Evolutionary conservation across 1,139 yeast genomes (phyloP).

Genomic region (Hyphopichia wangnamkhiaoensis): DNA sequence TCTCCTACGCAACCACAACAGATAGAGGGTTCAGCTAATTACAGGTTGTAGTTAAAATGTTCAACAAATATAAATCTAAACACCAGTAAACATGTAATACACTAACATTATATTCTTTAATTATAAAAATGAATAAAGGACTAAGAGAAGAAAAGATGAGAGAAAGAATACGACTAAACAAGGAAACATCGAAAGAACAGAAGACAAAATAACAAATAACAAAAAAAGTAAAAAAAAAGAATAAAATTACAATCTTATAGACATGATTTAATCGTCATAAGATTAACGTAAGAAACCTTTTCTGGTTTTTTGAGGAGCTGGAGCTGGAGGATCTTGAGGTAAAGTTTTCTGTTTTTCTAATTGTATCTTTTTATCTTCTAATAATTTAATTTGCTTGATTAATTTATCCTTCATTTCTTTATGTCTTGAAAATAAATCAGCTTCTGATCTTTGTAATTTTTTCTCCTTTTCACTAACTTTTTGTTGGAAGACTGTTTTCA

Average conservation of each 20-base stretch:
- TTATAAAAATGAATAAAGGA: no score
- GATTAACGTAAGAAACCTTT: conserved; percentile 56
- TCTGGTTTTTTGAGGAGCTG: conserved; percentile 48
- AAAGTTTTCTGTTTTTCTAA: conserved; percentile 69
- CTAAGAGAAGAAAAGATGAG: not conserved
- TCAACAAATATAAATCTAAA: no score
- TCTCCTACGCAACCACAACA: no score
- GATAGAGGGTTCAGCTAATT: no score
- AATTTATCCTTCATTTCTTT: conserved; percentile 96
- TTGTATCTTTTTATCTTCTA: conserved; percentile 88
- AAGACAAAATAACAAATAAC: no score
- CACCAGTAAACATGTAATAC: no score
- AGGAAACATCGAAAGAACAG: no score
- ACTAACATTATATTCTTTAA: no score
- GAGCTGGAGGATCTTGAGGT: conserved; percentile 55
- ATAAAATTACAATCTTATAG: not conserved
- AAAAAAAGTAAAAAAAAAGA: not conserved
- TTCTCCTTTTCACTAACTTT: conserved; percentile 97
- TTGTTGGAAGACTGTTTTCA: conserved; percentile 96
- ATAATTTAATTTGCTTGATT: conserved; percentile 79
- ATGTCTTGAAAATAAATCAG: conserved; percentile 92
- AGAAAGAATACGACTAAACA: no score
- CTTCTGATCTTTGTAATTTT: conserved; percentile 95
- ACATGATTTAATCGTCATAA: not conserved
- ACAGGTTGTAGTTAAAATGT: no score